Evolutionary conservation across 768 basidiomycete species (phyloP), one percentile per base, ranked within the genome.

Genomic region (Leccinellum rugosiceps): DNA sequence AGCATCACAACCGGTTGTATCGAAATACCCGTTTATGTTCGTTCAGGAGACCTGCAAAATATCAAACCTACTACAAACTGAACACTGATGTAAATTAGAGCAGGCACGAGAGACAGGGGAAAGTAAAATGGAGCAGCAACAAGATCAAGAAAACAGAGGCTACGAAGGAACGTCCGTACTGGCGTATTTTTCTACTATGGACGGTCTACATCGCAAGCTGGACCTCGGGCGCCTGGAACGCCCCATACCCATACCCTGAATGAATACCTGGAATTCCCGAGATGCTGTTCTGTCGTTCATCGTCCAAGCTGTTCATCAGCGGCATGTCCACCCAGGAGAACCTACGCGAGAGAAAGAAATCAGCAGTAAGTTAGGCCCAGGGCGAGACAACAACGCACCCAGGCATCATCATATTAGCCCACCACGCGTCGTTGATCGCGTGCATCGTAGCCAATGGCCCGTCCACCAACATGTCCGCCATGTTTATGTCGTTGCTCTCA

Each of bases 391-490:
- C 28, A 15, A 55, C 52, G 43, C 1, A 61, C 86, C 90, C 90
- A 35, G 90, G 90, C 87, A 92, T 88, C 88, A 91, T 87, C 84
- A 90, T 86, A 50, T 81, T 87, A 45, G 79, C 72, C 88, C 87
- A 90, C 81, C 84, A 92, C 8, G 74, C 78, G 50, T 85, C 88
- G 59, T 87, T 85, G 55, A 92, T 75, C 28, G 83, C 83, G 50
- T 83, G 80, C 85, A 92, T 86, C 19, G 87, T 81, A 1, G 88
- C 89, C 59, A 88, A 76, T 71, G 83, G 80, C 46, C 87, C 77
- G 43, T 82, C 85, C 7, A 62, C 53, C 28, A 71, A 58, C 15
- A 59, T 50, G 4, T 71, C 67, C 2, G 28, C 49, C 69, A 73
- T 68, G 13, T 56, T 61, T 43, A 69, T 62, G 52, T 72, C 71